Percentiles rank a stretch among this genome's conserved stretches.
Conservation (phyloP, 352 stramenopile genomes). For the Phytophthora quininea region DNA sequence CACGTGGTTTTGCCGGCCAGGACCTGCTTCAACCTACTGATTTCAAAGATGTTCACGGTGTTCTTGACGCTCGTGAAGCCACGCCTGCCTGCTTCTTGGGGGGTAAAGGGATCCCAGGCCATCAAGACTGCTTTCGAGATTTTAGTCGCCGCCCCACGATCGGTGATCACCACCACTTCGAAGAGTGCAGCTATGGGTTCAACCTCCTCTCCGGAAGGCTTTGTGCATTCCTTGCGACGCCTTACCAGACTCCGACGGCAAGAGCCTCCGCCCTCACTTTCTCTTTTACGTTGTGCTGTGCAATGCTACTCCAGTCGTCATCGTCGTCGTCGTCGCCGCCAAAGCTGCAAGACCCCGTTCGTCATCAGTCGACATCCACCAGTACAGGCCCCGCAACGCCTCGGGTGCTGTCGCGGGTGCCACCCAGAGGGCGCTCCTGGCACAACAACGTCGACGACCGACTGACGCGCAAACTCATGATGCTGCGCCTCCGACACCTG, state of each 20-base stretch:
- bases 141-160: neutral
- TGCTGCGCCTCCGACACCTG: conserved; percentile 31
- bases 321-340: neutral
- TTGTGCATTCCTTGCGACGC: conserved; percentile 8
- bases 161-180: neutral
- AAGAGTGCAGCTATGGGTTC: neutral
- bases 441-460: conserved; percentile 37
- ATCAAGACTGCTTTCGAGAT: neutral
- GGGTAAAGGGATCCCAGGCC: too few relatives aligned
- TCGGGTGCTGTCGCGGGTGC: conserved; percentile 11
- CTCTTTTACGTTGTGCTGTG: too few relatives aligned
- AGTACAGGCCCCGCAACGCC: neutral
- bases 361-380: too few relatives aligned
- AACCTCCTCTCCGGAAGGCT: neutral
- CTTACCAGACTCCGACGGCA: neutral
- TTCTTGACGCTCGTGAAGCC: too few relatives aligned
- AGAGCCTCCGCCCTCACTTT: conserved; percentile 15
- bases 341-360: too few relatives aligned
- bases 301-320: conserved; percentile 20
- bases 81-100: too few relatives aligned
- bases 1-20: too few relatives aligned
- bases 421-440: conserved; percentile 23
- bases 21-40: too few relatives aligned
- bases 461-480: conserved; percentile 44
- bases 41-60: too few relatives aligned